Conservation (phyloP, 2,329 filamentous ascomycete genomes). For the Thielaviopsis populi region DNA sequence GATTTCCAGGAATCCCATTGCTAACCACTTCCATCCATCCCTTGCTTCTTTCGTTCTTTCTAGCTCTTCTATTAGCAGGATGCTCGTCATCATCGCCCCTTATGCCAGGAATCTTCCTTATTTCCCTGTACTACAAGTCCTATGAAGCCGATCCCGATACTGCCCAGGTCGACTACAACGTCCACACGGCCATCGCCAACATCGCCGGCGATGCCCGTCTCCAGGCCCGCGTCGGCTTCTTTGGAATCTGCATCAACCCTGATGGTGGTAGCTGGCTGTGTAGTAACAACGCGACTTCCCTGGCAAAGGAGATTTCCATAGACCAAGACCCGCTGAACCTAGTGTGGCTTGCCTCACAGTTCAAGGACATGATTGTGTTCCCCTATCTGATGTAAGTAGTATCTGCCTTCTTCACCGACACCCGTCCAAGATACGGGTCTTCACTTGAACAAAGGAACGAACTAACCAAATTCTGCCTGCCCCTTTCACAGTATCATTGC, state of each 20-base stretch:
- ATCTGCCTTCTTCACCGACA: too few relatives aligned
- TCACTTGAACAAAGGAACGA: neutral
- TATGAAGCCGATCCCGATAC: slow-evolving; percentile 73
- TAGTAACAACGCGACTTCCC: slow-evolving; percentile 88
- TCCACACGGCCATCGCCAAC: slow-evolving; percentile 71
- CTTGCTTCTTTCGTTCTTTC: slow-evolving; percentile 16
- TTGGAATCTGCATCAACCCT: slow-evolving; percentile 89
- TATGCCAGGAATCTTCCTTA: slow-evolving; percentile 91
- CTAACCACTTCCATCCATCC: neutral
- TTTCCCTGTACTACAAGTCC: slow-evolving; percentile 89
- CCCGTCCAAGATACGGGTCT: neutral
- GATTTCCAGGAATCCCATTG: neutral
- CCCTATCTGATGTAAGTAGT: slow-evolving; percentile 82
- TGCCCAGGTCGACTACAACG: slow-evolving; percentile 79
- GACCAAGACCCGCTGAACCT: slow-evolving; percentile 94
- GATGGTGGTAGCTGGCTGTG: slow-evolving; percentile 86
- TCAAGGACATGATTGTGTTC: slow-evolving; percentile 97
- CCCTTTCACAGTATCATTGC: slow-evolving; percentile 67
- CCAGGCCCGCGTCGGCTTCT: slow-evolving; percentile 90
- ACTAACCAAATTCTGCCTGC: neutral
- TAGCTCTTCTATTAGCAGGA: slow-evolving; percentile 81
- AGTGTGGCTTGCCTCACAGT: slow-evolving; percentile 91
- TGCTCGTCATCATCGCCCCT: slow-evolving; percentile 93
- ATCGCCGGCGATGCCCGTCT: slow-evolving; percentile 74
- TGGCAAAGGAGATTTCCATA: slow-evolving; percentile 75